These are phyloP conservation scores for Chlamydomonas sp. DNA, from an alignment of 139 green algal species.

Conservation along the genomic window DNA sequence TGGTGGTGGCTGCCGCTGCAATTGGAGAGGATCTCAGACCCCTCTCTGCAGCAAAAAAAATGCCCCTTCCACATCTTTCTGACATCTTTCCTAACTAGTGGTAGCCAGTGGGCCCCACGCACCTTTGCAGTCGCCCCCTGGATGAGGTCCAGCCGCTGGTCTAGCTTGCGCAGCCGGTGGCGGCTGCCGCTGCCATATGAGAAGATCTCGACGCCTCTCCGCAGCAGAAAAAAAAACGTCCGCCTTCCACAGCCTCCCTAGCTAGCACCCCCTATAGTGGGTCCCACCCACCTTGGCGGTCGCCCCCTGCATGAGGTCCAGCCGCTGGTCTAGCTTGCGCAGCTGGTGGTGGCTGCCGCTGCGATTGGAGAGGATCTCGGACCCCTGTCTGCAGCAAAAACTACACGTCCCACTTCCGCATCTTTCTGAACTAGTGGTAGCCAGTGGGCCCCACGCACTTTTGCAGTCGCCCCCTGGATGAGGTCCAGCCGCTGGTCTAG, in stretches of 20 bases:
- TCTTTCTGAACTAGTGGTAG: too few species aligned
- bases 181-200: conserved; percentile 88
- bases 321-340: conserved; percentile 73
- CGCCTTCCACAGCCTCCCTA: too few species aligned
- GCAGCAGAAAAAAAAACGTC: too few species aligned
- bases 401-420: too few species aligned
- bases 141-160: conserved; percentile 84
- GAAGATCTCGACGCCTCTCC: conserved; percentile 88
- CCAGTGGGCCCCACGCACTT: conserved; percentile 47
- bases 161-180: conserved; percentile 75
- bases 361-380: conserved; percentile 92
- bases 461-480: conserved; percentile 73
- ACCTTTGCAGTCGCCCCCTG: conserved; percentile 71
- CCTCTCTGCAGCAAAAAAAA: too few species aligned
- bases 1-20: too few species aligned
- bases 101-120: too few species aligned
- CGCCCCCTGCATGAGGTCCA: conserved; percentile 79
- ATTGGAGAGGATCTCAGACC: neutral
- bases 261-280: too few species aligned
- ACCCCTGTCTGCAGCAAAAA: too few species aligned
- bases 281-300: conserved; percentile 62
- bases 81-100: too few species aligned
- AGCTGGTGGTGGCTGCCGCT: conserved; percentile 89
- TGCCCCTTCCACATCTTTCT: too few species aligned
- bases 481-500: conserved; percentile 80